Evolutionary conservation across 352 stramenopile genomes (phyloP).

Genomic region (Pythium dissimile): DNA sequence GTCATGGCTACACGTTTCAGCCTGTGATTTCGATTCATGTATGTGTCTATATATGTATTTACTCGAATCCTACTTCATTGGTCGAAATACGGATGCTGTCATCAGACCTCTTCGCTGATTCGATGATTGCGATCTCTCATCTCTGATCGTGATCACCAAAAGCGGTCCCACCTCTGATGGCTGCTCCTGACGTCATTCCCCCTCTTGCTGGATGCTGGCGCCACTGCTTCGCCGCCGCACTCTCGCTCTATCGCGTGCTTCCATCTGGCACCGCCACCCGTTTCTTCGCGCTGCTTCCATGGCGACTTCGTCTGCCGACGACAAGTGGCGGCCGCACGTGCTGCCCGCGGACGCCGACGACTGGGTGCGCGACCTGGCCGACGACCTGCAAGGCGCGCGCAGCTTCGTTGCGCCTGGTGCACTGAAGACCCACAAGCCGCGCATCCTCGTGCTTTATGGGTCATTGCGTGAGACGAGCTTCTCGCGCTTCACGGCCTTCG

Average conservation of each 20-base stretch:
- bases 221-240: neutral
- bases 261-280: neutral
- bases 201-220: neutral
- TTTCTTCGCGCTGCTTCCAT: neutral
- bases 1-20: no score
- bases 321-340: slow-evolving; percentile 26
- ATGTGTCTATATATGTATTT: no score
- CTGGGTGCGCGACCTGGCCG: slow-evolving; percentile 25
- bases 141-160: slow-evolving; percentile 4
- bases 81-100: no score
- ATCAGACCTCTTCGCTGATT: no score
- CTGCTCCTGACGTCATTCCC: neutral
- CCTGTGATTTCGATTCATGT: no score
- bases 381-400: slow-evolving; percentile 17
- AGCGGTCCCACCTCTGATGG: neutral
- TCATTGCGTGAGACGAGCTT: slow-evolving; percentile 52
- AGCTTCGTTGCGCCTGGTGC: slow-evolving; percentile 17
- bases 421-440: slow-evolving; percentile 30
- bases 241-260: no score
- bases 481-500: slow-evolving; percentile 40
- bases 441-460: slow-evolving; percentile 60
- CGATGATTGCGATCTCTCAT: slow-evolving; percentile 8
- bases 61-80: no score
- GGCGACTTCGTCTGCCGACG: neutral
- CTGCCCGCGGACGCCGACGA: slow-evolving; percentile 14